These are phyloP conservation scores for Rhododendron williamsianum DNA, from an alignment of 148 eudicot species.

Conservation along the genomic window DNA sequence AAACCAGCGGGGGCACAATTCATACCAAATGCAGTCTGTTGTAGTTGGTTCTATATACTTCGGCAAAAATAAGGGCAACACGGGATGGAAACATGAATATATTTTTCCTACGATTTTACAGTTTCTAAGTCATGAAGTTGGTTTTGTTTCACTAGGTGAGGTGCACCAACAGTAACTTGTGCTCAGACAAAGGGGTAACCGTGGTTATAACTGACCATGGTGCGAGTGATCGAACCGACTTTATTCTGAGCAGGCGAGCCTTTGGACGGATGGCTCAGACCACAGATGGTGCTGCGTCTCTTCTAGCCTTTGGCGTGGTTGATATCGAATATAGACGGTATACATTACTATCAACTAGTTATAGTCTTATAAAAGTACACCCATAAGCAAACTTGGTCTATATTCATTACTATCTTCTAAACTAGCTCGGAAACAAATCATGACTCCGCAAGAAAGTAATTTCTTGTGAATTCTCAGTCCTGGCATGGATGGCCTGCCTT, in stretches of 20 bases:
- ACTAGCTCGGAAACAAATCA: background rate
- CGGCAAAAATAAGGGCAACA: background rate
- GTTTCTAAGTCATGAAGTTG: background rate
- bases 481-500: no score
- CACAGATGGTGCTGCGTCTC: constrained; percentile 38
- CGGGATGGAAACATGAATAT: background rate
- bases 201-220: constrained; percentile 67
- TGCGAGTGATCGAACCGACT: constrained; percentile 45
- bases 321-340: constrained; percentile 71
- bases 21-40: no score
- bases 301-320: constrained; percentile 52
- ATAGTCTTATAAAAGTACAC: no score
- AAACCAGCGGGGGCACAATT: no score
- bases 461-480: no score
- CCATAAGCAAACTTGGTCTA: no score
- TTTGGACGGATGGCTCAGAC: constrained; percentile 63
- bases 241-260: constrained; percentile 59
- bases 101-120: background rate
- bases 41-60: no score
- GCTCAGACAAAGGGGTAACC: constrained; percentile 65
- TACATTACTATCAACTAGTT: background rate
- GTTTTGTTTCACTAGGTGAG: constrained; percentile 34
- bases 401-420: constrained; percentile 9
- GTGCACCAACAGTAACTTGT: constrained; percentile 49
- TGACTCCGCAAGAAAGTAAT: no score